phyloP scores from a whole-genome alignment of 148 eudicot genomes.

The Fallopia convolvulus region DNA sequence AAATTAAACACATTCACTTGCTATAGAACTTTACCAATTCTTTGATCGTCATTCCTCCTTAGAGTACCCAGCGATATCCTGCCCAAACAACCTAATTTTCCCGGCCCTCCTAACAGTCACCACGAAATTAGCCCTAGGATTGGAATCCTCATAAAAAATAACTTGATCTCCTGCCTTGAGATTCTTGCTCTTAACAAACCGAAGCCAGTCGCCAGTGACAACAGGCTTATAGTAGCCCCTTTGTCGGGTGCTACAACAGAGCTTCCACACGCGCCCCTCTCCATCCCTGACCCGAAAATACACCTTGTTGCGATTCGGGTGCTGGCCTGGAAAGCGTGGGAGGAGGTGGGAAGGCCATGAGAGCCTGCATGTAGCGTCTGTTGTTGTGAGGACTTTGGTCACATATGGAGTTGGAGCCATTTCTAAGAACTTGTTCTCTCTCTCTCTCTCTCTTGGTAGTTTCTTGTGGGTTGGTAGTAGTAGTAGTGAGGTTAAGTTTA shows the following conservation, averaged over 20 bases:
- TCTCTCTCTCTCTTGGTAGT: no score
- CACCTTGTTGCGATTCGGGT: neutral
- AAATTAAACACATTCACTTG: no score
- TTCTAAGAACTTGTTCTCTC: neutral
- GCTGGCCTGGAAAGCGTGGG: neutral
- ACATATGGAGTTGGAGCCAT: neutral
- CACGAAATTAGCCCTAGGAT: neutral
- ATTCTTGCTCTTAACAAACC: neutral
- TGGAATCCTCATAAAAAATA: neutral
- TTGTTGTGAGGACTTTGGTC: neutral
- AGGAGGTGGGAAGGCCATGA: constrained; percentile 7
- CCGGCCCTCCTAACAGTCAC: neutral
- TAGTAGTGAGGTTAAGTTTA: no score
- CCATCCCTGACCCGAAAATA: neutral
- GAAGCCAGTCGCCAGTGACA: neutral
- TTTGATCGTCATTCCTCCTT: neutral
- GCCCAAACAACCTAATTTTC: neutral
- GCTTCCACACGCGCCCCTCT: neutral
- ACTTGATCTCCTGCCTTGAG: neutral
- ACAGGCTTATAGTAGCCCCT: constrained; percentile 3
- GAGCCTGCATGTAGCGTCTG: neutral
- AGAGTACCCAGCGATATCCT: neutral
- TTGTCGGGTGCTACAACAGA: neutral
- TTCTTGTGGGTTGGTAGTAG: neutral
- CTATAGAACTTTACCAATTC: no score